Base-by-base conservation (phyloP, 2,329 filamentous ascomycete genomes). In the Bipolaris zeicola region DNA sequence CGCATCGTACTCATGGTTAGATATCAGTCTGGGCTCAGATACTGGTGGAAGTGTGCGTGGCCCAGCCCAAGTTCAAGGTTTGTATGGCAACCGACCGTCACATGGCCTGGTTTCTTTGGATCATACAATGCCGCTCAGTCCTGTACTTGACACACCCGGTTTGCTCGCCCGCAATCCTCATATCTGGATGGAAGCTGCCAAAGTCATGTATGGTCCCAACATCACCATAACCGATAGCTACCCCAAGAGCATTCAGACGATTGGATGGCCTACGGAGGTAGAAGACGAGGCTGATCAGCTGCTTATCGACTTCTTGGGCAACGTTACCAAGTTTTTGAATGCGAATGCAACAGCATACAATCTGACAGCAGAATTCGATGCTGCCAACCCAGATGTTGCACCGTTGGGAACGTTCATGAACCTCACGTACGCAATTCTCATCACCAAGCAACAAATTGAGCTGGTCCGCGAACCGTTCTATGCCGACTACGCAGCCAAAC, bases 11-110 rank as follows among this genome's bases (percentile, higher is more conserved):
- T 57, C 72, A 0, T 83, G 80, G 80, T 69, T 85, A 3, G 82
- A 85, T 52, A 64, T 84, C 34, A 76, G 80, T 0, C 66, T 84
- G 4, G 82, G 81, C 3, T 79, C 76, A 31, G 81, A 83, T 52
- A 83, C 80, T 6, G 81, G 81, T 36, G 80, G 83, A 41, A 78
- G 78, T 24, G 80, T 85, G 37, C 78, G 83, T 16, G 75, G 75
- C 5, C 82, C 83, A 0, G 72, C 79, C 0, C 73, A 79, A 48
- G 77, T 79, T 0, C 79, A 84, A 62, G 82, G 82, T 3, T 63
- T 81, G 3, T 84, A 79, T 52, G 81, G 82, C 2, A 83, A 83
- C 50, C 69, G 82, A 4, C 82, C 82, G 2, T 79, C 79, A 1
- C 76, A 80, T 44, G 79, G 77, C 3, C 68, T 83, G 0, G 77